phyloP scores from a whole-genome alignment of 768 basidiomycete genomes.

The Amyloporia xantha region DNA sequence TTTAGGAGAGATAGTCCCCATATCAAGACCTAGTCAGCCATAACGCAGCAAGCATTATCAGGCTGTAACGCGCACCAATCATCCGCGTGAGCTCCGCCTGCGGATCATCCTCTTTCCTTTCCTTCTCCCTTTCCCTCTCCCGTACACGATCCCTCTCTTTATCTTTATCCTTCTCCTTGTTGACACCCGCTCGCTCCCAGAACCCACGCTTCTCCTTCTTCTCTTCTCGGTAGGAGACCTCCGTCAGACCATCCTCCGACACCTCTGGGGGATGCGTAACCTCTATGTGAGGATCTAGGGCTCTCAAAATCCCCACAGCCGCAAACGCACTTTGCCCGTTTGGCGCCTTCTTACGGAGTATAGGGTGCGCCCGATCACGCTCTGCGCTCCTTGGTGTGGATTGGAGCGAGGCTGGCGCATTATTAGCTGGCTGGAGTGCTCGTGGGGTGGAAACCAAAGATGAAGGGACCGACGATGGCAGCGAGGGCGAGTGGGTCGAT shows the following conservation, averaged over 20 bases:
- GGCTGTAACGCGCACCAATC: constrained; percentile 44
- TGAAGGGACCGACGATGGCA: constrained; percentile 12
- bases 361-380: constrained; percentile 17
- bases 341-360: constrained; percentile 23
- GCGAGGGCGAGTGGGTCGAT: constrained; percentile 7
- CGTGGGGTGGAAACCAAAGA: constrained; percentile 7
- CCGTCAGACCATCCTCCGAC: constrained; percentile 26
- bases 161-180: constrained; percentile 31
- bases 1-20: constrained; percentile 27
- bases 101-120: constrained; percentile 36
- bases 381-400: constrained; percentile 9
- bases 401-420: constrained; percentile 1
- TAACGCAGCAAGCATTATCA: background rate
- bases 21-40: too few species aligned
- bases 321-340: constrained; percentile 21
- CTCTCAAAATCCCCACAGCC: constrained; percentile 50
- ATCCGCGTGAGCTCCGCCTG: constrained; percentile 56
- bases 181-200: constrained; percentile 36
- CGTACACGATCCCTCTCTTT: constrained; percentile 27
- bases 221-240: constrained; percentile 25
- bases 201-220: constrained; percentile 37
- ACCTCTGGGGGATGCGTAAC: constrained; percentile 19
- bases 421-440: constrained; percentile 6
- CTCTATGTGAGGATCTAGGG: constrained; percentile 48
- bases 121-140: constrained; percentile 32